Evolutionary conservation across 176 grass and related monocot genomes (phyloP), one percentile per base, ranked within the genome.

Genomic region (Stipa capillata): DNA sequence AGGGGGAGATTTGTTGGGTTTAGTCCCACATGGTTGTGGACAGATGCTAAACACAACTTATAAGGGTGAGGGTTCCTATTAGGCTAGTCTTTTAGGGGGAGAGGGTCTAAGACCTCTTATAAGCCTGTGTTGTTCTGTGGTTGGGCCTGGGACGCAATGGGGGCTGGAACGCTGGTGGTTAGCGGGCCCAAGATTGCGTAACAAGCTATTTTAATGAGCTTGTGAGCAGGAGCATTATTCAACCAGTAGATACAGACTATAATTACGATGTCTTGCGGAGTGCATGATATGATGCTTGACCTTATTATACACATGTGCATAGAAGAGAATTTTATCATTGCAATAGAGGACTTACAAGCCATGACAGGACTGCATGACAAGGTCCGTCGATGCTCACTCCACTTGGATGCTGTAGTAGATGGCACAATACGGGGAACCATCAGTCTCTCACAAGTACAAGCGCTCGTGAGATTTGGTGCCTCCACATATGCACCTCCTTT

Each of bases 161-260:
- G n/a, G n/a, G n/a, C n/a, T n/a, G n/a, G n/a, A n/a, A n/a, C n/a
- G n/a, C n/a, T n/a, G n/a, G n/a, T n/a, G n/a, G n/a, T n/a, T n/a
- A n/a, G n/a, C n/a, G n/a, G n/a, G n/a, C n/a, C n/a, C n/a, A n/a
- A n/a, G n/a, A n/a, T n/a, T n/a, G n/a, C n/a, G n/a, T n/a, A n/a
- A n/a, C n/a, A n/a, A n/a, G n/a, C n/a, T 66, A 66, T 41, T 66
- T 66, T 66, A 66, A 66, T 14, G 63, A 66, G 36, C 63, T 66
- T 8, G 13, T 69, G 3, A 69, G 44, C 0, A 69, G 13, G 7
- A 43, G 65, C 23, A 69, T 69, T 7, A 45, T 69, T 69, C 65
- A 69, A 5, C 65, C 65, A 45, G 23, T 41, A 44, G 12, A 69
- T 69, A 45, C 65, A 0, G 40, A 69, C 17, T 39, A 4, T 69